Conservation (phyloP, 2,329 filamentous ascomycete genomes). For the Aspergillus hortae region DNA sequence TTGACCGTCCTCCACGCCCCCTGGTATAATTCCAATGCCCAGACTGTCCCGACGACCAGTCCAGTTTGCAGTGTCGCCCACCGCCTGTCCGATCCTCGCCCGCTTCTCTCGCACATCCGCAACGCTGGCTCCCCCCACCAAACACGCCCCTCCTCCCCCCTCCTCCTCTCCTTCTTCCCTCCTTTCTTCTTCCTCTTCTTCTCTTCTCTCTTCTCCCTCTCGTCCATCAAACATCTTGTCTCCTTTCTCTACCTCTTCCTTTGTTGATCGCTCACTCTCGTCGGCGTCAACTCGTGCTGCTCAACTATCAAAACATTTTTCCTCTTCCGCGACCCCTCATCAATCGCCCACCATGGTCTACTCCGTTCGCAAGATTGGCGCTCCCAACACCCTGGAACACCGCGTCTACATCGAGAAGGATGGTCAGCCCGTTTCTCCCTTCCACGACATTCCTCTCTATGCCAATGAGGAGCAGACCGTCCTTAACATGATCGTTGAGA, state of each 20-base stretch:
- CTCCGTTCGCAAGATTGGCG: slow-evolving; percentile 79
- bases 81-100: slow-evolving; percentile 28
- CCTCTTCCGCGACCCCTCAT: slow-evolving; percentile 28
- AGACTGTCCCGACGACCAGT: slow-evolving; percentile 10
- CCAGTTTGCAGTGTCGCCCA: slow-evolving; percentile 22
- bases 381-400: slow-evolving; percentile 92
- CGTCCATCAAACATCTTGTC: slow-evolving; percentile 16
- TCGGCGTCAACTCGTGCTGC: slow-evolving; percentile 35
- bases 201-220: not conserved
- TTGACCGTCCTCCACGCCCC: not conserved
- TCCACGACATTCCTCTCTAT: slow-evolving; percentile 98
- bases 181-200: slow-evolving; percentile 25
- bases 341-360: slow-evolving; percentile 50
- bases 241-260: slow-evolving; percentile 8
- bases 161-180: slow-evolving; percentile 11
- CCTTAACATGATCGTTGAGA: slow-evolving; percentile 99
- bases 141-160: slow-evolving; percentile 28
- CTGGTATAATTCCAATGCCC: not conserved
- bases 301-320: slow-evolving; percentile 47
- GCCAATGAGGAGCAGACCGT: slow-evolving; percentile 94
- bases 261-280: slow-evolving; percentile 18
- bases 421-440: slow-evolving; percentile 88
- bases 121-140: slow-evolving; percentile 42
- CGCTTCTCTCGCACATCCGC: slow-evolving; percentile 32
- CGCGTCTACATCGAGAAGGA: slow-evolving; percentile 97